Conservation (phyloP, 768 basidiomycete species). For the Termitomyces sp. region DNA sequence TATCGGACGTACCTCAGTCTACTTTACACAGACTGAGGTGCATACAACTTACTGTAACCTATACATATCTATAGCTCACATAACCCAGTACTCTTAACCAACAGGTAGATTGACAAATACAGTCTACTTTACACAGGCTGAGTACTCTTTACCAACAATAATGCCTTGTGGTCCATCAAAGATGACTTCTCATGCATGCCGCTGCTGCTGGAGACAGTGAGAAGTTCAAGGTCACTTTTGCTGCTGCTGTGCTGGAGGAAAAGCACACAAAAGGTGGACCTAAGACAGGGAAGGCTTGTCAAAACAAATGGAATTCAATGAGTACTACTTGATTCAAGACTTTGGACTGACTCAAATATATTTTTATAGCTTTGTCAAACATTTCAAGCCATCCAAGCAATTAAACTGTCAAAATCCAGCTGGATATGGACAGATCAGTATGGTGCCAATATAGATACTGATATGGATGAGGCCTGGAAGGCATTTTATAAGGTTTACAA, state of each 20-base stretch:
- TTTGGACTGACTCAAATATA: too few relatives aligned
- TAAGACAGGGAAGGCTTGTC: not conserved
- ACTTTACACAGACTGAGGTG: too few relatives aligned
- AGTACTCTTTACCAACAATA: not conserved
- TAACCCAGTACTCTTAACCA: too few relatives aligned
- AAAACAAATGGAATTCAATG: not conserved
- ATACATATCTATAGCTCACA: too few relatives aligned
- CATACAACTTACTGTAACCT: too few relatives aligned
- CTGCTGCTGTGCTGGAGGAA: not conserved
- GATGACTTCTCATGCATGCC: not conserved
- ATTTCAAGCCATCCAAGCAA: slow-evolving; percentile 12
- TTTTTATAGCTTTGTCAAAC: not conserved
- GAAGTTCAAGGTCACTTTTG: not conserved
- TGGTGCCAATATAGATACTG: slow-evolving; percentile 12
- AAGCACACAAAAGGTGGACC: too few relatives aligned
- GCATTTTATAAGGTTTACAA: slow-evolving; percentile 2
- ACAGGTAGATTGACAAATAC: too few relatives aligned
- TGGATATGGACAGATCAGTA: slow-evolving; percentile 22
- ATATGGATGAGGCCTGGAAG: slow-evolving; percentile 11
- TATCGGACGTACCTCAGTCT: too few relatives aligned
- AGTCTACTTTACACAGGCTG: too few relatives aligned
- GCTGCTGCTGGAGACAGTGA: not conserved
- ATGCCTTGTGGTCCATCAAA: not conserved
- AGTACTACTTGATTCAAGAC: not conserved
- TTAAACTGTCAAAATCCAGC: slow-evolving; percentile 15